Conservation (phyloP, 768 basidiomycete species). For the Trametes cinnabarina region DNA sequence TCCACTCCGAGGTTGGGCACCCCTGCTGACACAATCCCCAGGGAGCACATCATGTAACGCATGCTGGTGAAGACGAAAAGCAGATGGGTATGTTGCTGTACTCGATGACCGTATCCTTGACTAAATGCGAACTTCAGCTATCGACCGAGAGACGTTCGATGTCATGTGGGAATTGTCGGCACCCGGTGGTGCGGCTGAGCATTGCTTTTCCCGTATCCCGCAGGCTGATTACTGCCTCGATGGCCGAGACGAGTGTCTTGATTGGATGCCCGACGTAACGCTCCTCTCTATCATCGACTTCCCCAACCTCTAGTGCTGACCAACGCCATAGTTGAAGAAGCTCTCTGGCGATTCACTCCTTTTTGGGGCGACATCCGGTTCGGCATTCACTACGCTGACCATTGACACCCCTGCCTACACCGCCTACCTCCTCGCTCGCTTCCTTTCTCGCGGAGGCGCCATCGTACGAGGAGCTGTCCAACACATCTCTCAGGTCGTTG, state of each 20-base stretch:
- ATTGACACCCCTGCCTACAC: slow-evolving; percentile 67
- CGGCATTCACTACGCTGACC: slow-evolving; percentile 62
- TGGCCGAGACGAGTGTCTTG: slow-evolving; percentile 34
- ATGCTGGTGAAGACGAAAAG: slow-evolving; percentile 47
- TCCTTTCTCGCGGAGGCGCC: slow-evolving; percentile 59
- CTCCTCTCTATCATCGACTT: background rate
- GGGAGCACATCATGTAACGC: slow-evolving; percentile 81
- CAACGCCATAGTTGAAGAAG: slow-evolving; percentile 36
- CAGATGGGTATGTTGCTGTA: slow-evolving; percentile 46
- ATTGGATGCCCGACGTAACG: slow-evolving; percentile 36
- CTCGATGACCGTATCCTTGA: background rate
- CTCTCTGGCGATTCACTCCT: slow-evolving; percentile 43
- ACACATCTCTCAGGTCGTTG: slow-evolving; percentile 68
- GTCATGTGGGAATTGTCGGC: slow-evolving; percentile 71
- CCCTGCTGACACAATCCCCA: slow-evolving; percentile 27
- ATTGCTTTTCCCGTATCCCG: slow-evolving; percentile 59
- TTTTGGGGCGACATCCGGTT: slow-evolving; percentile 45
- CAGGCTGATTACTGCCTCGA: slow-evolving; percentile 60
- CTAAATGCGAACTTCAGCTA: slow-evolving; percentile 36
- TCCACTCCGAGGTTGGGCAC: too few relatives aligned
- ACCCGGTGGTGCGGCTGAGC: slow-evolving; percentile 51
- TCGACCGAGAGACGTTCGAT: slow-evolving; percentile 75
- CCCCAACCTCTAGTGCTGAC: background rate
- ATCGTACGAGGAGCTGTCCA: slow-evolving; percentile 59
- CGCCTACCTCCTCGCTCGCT: slow-evolving; percentile 58